Percentiles rank a stretch among this genome's conserved stretches.
phyloP scores from a whole-genome alignment of 2,329 filamentous ascomycete genomes.

The Xylogone sp. region DNA sequence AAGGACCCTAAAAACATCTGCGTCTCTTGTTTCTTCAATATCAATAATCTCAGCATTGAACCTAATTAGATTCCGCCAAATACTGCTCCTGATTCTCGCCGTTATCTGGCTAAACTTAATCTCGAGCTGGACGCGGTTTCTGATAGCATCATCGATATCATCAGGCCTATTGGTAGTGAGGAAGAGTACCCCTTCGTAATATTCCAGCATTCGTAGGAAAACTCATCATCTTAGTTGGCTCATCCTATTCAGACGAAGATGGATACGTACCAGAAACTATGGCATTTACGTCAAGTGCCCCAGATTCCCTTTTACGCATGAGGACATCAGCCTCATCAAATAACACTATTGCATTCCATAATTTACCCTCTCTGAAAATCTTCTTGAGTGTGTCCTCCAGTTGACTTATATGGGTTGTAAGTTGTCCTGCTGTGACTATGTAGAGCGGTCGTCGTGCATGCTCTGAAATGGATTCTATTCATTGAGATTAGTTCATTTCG shows the following conservation, averaged over 20 bases:
- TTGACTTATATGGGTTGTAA: slow-evolving; percentile 17
- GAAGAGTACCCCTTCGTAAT: slow-evolving; percentile 33
- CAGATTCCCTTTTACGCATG: slow-evolving; percentile 4
- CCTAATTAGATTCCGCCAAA: too few species aligned
- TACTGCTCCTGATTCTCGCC: too few species aligned
- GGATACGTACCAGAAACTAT: too few species aligned
- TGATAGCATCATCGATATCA: slow-evolving; percentile 22
- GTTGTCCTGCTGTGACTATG: slow-evolving; percentile 5
- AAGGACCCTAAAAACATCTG: too few species aligned
- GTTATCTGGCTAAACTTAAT: too few species aligned
- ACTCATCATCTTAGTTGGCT: too few species aligned
- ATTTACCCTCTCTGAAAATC: slow-evolving; percentile 42
- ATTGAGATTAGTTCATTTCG: too few species aligned
- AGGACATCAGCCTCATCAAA: slow-evolving; percentile 16
- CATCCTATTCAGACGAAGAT: too few species aligned
- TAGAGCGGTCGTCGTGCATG: too few species aligned
- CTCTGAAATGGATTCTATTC: too few species aligned
- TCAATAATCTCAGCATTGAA: too few species aligned
- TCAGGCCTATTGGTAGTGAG: slow-evolving; percentile 32
- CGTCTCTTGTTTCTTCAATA: too few species aligned
- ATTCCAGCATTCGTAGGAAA: slow-evolving; percentile 34
- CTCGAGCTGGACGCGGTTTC: background rate
- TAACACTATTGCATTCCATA: slow-evolving; percentile 13
- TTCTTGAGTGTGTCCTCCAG: slow-evolving; percentile 41
- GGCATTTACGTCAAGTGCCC: slow-evolving; percentile 5